Evolutionary conservation across 2,329 filamentous ascomycete species (phyloP).

Genomic region (Colletotrichum lentis): DNA sequence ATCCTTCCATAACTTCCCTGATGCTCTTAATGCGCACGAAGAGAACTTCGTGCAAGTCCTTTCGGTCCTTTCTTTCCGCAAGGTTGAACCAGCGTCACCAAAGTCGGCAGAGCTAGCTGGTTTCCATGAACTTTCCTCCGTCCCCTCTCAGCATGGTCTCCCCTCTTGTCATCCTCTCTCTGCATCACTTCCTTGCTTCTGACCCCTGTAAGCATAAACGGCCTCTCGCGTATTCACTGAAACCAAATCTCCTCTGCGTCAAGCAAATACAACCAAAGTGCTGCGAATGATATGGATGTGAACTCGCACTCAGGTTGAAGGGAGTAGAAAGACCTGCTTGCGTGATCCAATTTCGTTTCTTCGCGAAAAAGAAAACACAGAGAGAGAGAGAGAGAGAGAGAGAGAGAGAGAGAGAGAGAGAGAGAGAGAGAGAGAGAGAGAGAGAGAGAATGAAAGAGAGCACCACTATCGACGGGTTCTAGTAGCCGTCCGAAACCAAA

Average conservation of each 20-base stretch:
- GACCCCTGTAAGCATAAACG: background rate
- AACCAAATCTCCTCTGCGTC: background rate
- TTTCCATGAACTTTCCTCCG: background rate
- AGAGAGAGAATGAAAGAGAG: background rate
- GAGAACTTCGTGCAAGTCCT: background rate
- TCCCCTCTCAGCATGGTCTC: background rate
- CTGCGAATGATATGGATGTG: background rate
- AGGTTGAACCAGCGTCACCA: background rate
- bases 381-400: too few species aligned
- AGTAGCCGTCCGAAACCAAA: background rate
- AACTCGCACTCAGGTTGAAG: background rate
- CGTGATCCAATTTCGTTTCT: conserved; percentile 7
- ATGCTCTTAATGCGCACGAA: conserved; percentile 7
- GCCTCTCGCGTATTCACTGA: background rate
- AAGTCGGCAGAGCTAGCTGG: background rate
- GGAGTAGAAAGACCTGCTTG: background rate
- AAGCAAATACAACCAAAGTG: background rate
- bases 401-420: too few species aligned
- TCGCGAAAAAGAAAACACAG: background rate
- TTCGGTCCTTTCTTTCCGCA: background rate
- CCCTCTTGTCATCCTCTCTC: background rate
- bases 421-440: too few species aligned
- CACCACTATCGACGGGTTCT: background rate
- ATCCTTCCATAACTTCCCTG: conserved; percentile 10
- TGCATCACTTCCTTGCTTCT: background rate